Evolutionary conservation across 2,329 filamentous ascomycete genomes (phyloP), one percentile per base, ranked within the genome.

Genomic region (Beauveria rudraprayagi): DNA sequence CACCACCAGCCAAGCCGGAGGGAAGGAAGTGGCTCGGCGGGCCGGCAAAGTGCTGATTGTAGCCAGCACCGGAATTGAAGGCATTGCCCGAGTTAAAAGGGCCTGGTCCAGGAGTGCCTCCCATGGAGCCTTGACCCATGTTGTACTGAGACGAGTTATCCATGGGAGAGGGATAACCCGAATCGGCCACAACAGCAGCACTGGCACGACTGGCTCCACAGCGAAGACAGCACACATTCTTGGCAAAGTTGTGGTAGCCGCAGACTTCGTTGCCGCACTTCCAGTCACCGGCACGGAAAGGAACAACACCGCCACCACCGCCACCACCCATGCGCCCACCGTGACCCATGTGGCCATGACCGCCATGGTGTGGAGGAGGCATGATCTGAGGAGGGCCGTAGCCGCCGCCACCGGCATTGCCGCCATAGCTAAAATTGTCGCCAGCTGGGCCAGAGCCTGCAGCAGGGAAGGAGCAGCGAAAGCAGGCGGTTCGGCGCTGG

Each of bases 381-480:
- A 92, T 90, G 85, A 93, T 91, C 60, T 86, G 84, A 64, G 91
- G 91, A 44, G 91, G 90, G 44, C 83, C 81, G 52, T 86, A 86
- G 58, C 73, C 40, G 11, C 48, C 48, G 14, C 57, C 48, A n/a
- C 37, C 48, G 16, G 40, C 22, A 17, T 37, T 24, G 19, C 44
- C 47, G 16, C 54, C 75, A 61, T 76, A 75, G 69, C 88, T 90
- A 61, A 80, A 79, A 63, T 88, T 87, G 70, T 91, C 89, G 40
- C 81, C 82, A 40, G 80, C 82, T 17, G 85, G 80, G 41, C 82
- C 89, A 41, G 89, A 86, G 64, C 88, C 88, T 75, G 95, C 91
- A 28, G 94, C 93, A n/a, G 94, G 93, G 85, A 95, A 99, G 1
- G 92, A 97, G 81, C 94, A 99, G 69, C 94, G 90, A 89, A 99